Conservation (phyloP, 2,329 filamentous ascomycete genomes). For the Trichophyton schoenleinii region DNA sequence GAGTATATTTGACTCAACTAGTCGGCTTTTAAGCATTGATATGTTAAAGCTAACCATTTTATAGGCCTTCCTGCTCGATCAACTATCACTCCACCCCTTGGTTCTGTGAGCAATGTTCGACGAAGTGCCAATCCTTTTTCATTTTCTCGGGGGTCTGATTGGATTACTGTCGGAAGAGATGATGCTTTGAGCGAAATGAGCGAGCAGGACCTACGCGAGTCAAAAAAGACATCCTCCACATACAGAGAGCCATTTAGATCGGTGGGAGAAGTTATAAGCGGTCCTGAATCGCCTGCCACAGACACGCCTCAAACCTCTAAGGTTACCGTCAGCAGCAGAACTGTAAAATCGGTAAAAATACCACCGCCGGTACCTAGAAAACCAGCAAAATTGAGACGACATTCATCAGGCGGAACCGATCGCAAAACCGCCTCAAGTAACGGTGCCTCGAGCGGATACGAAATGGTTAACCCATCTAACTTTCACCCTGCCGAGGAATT, state of each 20-base stretch:
- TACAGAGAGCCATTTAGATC: slow-evolving; percentile 2
- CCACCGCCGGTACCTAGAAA: slow-evolving; percentile 52
- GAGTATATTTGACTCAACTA: slow-evolving; percentile 16
- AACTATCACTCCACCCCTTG: slow-evolving; percentile 52
- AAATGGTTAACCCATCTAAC: neutral
- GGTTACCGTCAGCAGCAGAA: neutral
- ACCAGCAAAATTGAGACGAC: slow-evolving; percentile 33
- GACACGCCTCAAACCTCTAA: neutral
- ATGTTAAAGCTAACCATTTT: slow-evolving; percentile 13
- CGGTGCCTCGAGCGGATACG: neutral
- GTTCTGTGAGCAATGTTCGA: slow-evolving; percentile 56
- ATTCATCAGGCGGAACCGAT: neutral
- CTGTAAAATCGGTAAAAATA: slow-evolving; percentile 10
- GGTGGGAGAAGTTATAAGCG: slow-evolving; percentile 6
- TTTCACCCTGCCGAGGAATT: neutral
- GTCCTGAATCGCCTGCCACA: neutral
- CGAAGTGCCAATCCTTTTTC: slow-evolving; percentile 73
- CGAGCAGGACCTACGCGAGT: neutral
- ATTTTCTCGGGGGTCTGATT: slow-evolving; percentile 63
- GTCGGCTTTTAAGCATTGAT: slow-evolving; percentile 6
- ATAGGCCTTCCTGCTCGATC: slow-evolving; percentile 62
- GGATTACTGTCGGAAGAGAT: slow-evolving; percentile 43
- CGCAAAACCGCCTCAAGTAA: too few relatives aligned
- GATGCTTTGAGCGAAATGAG: neutral
- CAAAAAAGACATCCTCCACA: neutral